phyloP scores from a whole-genome alignment of 176 grass and related monocot genomes.

The Sorghum bicolor region Sorghum_bicolor_NCBIv3 NC_012872.2:12267001-12267500 shows the following conservation, averaged over 20 bases:
- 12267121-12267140: neutral
- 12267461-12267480: no score
- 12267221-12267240: neutral
- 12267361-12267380: neutral
- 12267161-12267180: neutral
- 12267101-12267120: neutral
- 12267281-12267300: slow-evolving; percentile 15
- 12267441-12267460: no score
- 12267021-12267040: no score
- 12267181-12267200: neutral
- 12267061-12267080: no score
- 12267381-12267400: neutral
- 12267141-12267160: neutral
- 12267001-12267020: no score
- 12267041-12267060: no score
- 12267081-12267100: no score
- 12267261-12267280: neutral
- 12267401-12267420: no score
- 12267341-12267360: neutral
- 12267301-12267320: slow-evolving; percentile 4
- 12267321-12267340: no score
- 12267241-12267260: neutral
- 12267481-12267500: no score
- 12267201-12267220: neutral
- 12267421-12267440: no score